phyloP scores from a whole-genome alignment of 1,284 basidiomycete species.

The Golubevia pallescens region DNA sequence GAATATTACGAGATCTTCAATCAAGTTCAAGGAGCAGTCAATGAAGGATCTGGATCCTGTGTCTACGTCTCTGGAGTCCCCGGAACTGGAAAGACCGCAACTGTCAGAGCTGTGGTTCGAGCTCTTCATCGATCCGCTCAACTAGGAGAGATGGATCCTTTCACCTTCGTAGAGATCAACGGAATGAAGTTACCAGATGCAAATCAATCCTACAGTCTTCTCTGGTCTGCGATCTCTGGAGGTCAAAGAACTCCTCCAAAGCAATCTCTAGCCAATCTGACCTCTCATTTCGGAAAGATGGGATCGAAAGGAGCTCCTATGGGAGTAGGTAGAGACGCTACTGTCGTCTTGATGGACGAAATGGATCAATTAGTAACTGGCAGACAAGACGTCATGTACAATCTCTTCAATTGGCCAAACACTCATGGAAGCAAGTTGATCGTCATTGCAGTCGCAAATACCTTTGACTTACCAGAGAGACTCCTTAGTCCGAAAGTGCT shows the following conservation, averaged over 20 bases:
- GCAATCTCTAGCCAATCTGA: constrained; percentile 35
- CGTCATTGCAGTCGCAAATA: constrained; percentile 96
- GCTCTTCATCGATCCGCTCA: constrained; percentile 31
- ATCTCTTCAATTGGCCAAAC: constrained; percentile 99
- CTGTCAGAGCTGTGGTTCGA: constrained; percentile 69
- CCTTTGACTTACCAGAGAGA: constrained; percentile 95
- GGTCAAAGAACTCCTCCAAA: constrained; percentile 40
- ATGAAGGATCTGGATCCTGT: constrained; percentile 51
- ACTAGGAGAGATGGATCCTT: constrained; percentile 82
- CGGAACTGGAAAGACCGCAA: constrained; percentile 97
- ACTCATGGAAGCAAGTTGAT: constrained; percentile 83
- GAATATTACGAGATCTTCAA: constrained; percentile 52
- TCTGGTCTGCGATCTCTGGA: constrained; percentile 48
- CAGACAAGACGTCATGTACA: constrained; percentile 98
- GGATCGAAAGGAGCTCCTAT: constrained; percentile 22
- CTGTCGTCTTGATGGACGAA: constrained; percentile 97
- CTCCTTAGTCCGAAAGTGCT: constrained; percentile 89
- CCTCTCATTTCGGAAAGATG: constrained; percentile 33
- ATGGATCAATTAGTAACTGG: constrained; percentile 92
- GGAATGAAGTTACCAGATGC: constrained; percentile 77
- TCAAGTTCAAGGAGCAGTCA: constrained; percentile 45
- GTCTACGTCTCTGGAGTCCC: constrained; percentile 83
- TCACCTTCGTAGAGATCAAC: constrained; percentile 97
- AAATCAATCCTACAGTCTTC: constrained; percentile 48
- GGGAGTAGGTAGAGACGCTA: constrained; percentile 62